A percentile compares a stretch with the other conserved stretches of the same genome.
These are phyloP conservation scores for Ophiostoma fasciatum DNA, from an alignment of 2,329 filamentous ascomycete species.

Conservation along the genomic window DNA sequence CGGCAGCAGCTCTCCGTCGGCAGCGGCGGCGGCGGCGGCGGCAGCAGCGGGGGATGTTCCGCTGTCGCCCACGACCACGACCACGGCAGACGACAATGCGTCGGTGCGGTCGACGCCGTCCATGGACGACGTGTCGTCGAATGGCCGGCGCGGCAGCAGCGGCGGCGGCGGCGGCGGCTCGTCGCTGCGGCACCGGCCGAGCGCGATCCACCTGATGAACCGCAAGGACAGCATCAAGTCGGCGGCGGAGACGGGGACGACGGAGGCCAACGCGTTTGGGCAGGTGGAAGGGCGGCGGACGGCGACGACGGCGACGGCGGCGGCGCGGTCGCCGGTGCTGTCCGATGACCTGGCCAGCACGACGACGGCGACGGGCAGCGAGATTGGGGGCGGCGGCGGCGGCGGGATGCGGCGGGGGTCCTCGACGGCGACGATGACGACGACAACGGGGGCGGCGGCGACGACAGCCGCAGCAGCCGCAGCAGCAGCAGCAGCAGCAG, in stretches of 20 bases:
- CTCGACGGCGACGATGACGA: too few relatives aligned
- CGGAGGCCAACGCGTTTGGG: constrained; percentile 44
- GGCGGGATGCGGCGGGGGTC: not conserved
- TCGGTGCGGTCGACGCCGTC: constrained; percentile 13
- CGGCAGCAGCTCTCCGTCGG: constrained; percentile 21
- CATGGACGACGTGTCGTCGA: too few relatives aligned
- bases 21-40: too few relatives aligned
- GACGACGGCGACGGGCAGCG: constrained; percentile 10
- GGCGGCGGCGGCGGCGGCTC: too few relatives aligned
- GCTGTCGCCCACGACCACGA: too few relatives aligned
- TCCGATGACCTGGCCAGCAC: constrained; percentile 12
- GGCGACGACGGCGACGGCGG: constrained; percentile 18
- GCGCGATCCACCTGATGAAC: constrained; percentile 44
- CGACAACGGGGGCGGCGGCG: too few relatives aligned
- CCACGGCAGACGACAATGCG: constrained; percentile 13
- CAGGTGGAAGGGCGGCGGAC: constrained; percentile 45
- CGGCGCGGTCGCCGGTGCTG: constrained; percentile 10
- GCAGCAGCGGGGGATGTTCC: too few relatives aligned
- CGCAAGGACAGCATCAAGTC: constrained; percentile 45
- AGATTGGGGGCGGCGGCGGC: constrained; percentile 19
- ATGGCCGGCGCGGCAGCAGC: constrained; percentile 2
- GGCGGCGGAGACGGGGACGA: constrained; percentile 42
- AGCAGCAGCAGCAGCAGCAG: too few relatives aligned
- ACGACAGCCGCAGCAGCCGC: too few relatives aligned
- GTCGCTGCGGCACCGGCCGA: constrained; percentile 39